phyloP scores from a whole-genome alignment of 345 rosid genomes.

The Camelina hispida region DNA sequence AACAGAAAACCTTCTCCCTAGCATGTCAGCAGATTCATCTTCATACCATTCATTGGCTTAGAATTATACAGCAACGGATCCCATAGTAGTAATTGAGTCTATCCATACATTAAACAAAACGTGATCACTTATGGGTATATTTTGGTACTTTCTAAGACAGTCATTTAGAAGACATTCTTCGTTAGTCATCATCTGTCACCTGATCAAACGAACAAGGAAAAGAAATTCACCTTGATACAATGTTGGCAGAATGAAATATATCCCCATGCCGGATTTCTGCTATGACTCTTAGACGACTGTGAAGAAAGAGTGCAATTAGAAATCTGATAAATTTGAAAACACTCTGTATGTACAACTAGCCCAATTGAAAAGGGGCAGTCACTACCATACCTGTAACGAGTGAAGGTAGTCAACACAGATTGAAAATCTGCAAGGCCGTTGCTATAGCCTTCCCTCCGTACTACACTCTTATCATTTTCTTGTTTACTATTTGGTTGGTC shows the following conservation, averaged over 20 bases:
- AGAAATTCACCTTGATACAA: constrained; percentile 81
- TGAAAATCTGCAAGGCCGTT: constrained; percentile 91
- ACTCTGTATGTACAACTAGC: neutral
- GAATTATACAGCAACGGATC: constrained; percentile 34
- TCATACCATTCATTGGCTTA: constrained; percentile 28
- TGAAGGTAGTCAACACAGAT: constrained; percentile 80
- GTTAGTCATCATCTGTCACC: constrained; percentile 14
- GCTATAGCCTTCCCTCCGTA: constrained; percentile 81
- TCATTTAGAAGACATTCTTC: constrained; percentile 6
- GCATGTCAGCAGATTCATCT: constrained; percentile 28
- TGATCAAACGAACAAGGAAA: constrained; percentile 28
- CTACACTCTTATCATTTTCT: constrained; percentile 67
- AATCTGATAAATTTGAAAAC: constrained; percentile 5
- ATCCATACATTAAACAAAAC: constrained; percentile 33
- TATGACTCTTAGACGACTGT: constrained; percentile 92
- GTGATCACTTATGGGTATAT: constrained; percentile 8
- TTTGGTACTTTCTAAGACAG: constrained; percentile 1
- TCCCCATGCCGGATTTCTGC: constrained; percentile 96
- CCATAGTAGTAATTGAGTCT: constrained; percentile 34
- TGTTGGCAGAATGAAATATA: constrained; percentile 96
- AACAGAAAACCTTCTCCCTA: constrained; percentile 30
- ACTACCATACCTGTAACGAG: constrained; percentile 76
- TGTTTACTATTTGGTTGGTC: constrained; percentile 61
- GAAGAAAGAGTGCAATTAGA: constrained; percentile 32
- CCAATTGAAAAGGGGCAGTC: constrained; percentile 23